Conservation (phyloP, 805 yeast species). For the Metschnikowia chrysomelidarum region DNA sequence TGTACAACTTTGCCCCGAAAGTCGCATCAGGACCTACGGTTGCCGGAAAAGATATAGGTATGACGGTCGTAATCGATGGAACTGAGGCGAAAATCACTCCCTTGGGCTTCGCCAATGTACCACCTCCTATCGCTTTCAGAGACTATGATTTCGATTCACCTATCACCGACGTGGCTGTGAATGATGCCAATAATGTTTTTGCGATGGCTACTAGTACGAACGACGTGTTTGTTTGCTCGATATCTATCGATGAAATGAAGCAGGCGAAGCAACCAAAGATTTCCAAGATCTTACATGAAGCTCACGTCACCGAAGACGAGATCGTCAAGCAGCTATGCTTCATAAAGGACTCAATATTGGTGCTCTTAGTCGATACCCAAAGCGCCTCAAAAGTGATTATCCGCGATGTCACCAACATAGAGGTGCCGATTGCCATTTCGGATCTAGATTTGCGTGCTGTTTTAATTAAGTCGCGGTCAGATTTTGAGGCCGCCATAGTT, state of each 20-base stretch:
- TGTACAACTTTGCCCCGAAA: slow-evolving; percentile 65
- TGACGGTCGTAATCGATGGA: slow-evolving; percentile 82
- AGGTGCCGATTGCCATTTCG: slow-evolving; percentile 4
- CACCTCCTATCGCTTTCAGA: slow-evolving; percentile 87
- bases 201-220: slow-evolving; percentile 55
- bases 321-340: slow-evolving; percentile 64
- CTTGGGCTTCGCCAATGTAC: slow-evolving; percentile 78
- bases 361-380: slow-evolving; percentile 57
- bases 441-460: slow-evolving; percentile 44
- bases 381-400: slow-evolving; percentile 50
- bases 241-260: slow-evolving; percentile 48
- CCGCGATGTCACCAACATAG: slow-evolving; percentile 44
- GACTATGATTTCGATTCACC: slow-evolving; percentile 53
- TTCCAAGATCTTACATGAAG: slow-evolving; percentile 26
- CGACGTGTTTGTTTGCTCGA: slow-evolving; percentile 32
- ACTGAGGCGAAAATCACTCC: slow-evolving; percentile 72
- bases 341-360: slow-evolving; percentile 49
- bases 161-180: slow-evolving; percentile 64
- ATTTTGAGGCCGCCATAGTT: slow-evolving; percentile 50
- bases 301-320: slow-evolving; percentile 42
- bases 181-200: slow-evolving; percentile 53
- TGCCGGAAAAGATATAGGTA: slow-evolving; percentile 72
- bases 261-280: slow-evolving; percentile 47
- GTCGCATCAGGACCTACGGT: slow-evolving; percentile 66
- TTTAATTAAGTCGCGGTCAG: slow-evolving; percentile 52